Base-by-base conservation (phyloP, 192 early-diverging fungal genomes). In the Umbelopsis sp. region DNA sequence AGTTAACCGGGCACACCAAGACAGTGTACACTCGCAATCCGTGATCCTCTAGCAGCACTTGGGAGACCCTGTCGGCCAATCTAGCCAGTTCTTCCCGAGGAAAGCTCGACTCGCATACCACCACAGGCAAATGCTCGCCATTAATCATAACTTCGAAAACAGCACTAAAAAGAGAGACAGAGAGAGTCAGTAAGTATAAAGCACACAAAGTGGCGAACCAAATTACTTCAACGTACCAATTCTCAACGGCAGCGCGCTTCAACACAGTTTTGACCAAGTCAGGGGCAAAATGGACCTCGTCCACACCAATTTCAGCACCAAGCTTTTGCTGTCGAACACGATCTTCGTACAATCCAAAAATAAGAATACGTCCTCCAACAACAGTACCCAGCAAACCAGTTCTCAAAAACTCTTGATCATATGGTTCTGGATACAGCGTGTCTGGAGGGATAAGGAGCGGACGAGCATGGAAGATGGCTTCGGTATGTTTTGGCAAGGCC, bases 311-410 rank as follows among this genome's bases (percentile, higher is more conserved):
- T 25, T 52, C 49, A 5, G 30, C 69, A 30, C 78, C 78, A 11
- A 76, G 25, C 21, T 71, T 66, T 49, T 77, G 82, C 69, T 88
- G 87, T 33, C 89, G 84, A 41, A 95, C 86, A 41, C 92, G 80
- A 46, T 95, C 92, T 77, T 93, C 88, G 49, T 89, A 90, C 44
- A 91, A 74, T 33, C 93, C 93, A 78, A 92, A 89, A 45, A 93
- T 82, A 37, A 94, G 82, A 11, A 93, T 75, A 45, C 88, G 88
- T 0, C 91, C 92, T 22, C 82, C 83, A 49, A 93, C 87, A 33
- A 91, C 53, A 23, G 85, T 81, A 22, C 94, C 94, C 66, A 91
- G 77, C 16, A 94, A 80, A 12, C 92, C 92, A 3, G 93, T 93
- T 65, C 91, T 85, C 70, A 94, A 75, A 74, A 90, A 95, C 35